Evolutionary conservation across 805 yeast species (phyloP).

Genomic region (Saccharomyces kudriavzevii): DNA sequence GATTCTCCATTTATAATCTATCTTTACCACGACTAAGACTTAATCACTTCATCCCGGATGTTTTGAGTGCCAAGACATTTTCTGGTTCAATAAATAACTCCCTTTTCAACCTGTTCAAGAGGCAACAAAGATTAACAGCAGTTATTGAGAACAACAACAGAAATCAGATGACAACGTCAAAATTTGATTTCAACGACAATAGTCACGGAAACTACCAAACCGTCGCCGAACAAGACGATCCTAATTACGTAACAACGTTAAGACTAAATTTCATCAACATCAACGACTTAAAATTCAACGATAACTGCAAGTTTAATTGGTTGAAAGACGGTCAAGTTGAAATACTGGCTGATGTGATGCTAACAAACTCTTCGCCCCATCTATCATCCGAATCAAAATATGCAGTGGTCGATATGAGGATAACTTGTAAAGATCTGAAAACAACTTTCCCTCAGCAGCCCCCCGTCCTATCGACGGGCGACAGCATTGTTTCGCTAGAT

Average conservation of each 20-base stretch:
- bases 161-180: constrained; percentile 30
- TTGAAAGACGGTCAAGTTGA: constrained; percentile 62
- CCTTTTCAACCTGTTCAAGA: constrained; percentile 66
- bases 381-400: constrained; percentile 32
- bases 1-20: constrained; percentile 55
- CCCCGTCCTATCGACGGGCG: constrained; percentile 45
- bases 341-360: constrained; percentile 60
- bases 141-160: constrained; percentile 29
- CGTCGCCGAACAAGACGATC: constrained; percentile 9
- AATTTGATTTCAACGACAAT: neutral
- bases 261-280: constrained; percentile 34
- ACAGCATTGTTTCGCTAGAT: constrained; percentile 49
- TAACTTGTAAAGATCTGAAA: constrained; percentile 54
- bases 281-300: constrained; percentile 31
- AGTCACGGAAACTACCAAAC: neutral
- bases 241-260: constrained; percentile 45
- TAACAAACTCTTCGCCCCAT: constrained; percentile 17
- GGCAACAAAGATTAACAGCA: constrained; percentile 50
- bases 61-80: constrained; percentile 60
- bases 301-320: constrained; percentile 54
- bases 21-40: constrained; percentile 55
- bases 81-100: constrained; percentile 72
- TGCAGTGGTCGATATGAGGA: constrained; percentile 58
- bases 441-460: constrained; percentile 45
- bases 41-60: constrained; percentile 52